Evolutionary conservation across 2,329 filamentous ascomycete species (phyloP), one percentile per base, ranked within the genome.

Genomic region (Neonectria hederae): DNA sequence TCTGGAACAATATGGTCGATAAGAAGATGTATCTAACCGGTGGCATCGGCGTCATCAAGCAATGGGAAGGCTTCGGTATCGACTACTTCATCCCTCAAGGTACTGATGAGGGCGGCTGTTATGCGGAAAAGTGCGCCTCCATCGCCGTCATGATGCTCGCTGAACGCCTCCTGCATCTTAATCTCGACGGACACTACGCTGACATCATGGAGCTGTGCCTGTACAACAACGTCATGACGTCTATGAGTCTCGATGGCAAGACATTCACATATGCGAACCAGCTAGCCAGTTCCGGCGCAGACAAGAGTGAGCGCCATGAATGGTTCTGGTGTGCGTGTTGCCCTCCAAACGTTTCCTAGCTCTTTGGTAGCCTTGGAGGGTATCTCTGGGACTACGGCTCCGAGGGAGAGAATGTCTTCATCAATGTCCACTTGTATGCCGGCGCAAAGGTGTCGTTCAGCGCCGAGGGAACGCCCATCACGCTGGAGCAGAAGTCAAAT

Each of bases 1-100:
- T 89, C 4, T 90, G 87, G 87, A 73, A 81, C 32, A 88, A 89
- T 66, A 89, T 89, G 85, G 82, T 87, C 0, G 79, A 86, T 43
- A 82, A 82, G 60, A 90, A 89, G 71, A 87, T 89, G 83, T 90
- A 88, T 62, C 71, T 88, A 17, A 90, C 88, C 0, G 88, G 87
- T 1, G 87, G 87, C 1, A 84, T 90, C 54, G 88, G 88, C 1
- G 83, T 80, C 1, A 67, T 73, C 9, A 68, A 48, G n/a, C 79
- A 86, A 8, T 71, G 64, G 68, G 69, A 72, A 35, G 69, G 70
- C 0, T 69, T 72, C 13, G 62, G 66, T 0, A 62, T 67, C 13
- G 62, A 68, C 11, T 63, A 72, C 24, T 72, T 72, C n/a, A 64
- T 89, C 5, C 86, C 86, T 1, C 85, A 88, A 45, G 80, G 83